These are phyloP conservation scores for Podila minutissima DNA, from an alignment of 192 early-diverging fungal species.

Conservation along the genomic window DNA sequence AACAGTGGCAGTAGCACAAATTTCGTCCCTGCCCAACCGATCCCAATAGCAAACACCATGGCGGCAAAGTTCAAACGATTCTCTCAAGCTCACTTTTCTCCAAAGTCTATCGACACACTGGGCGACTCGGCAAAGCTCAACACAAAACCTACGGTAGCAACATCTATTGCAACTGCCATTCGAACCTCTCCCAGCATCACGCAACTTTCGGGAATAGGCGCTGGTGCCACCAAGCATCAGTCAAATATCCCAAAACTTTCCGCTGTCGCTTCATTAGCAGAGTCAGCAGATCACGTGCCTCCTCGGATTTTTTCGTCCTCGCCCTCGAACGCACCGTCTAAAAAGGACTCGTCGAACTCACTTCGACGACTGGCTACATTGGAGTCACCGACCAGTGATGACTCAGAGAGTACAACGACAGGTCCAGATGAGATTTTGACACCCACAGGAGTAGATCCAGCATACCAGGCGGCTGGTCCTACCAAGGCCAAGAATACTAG, in stretches of 20 bases:
- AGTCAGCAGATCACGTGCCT: conserved; percentile 4
- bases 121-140: conserved; percentile 28
- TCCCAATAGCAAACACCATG: conserved; percentile 19
- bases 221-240: conserved; percentile 6
- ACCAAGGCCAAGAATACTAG: neutral
- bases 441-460: conserved; percentile 18
- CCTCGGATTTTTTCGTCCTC: conserved; percentile 22
- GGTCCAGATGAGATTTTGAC: conserved; percentile 8
- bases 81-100: conserved; percentile 42
- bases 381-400: conserved; percentile 23
- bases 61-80: conserved; percentile 49
- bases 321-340: conserved; percentile 23
- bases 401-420: conserved; percentile 7
- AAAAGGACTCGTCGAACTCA: conserved; percentile 35
- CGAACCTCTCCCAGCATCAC: conserved; percentile 22
- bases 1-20: conserved; percentile 19
- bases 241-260: conserved; percentile 31
- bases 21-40: conserved; percentile 1
- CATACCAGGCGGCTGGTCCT: conserved; percentile 17
- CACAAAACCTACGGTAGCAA: conserved; percentile 40
- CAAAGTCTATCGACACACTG: conserved; percentile 15
- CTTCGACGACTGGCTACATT: conserved; percentile 21
- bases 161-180: conserved; percentile 39
- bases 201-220: too few relatives aligned
- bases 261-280: conserved; percentile 5